Conservation (phyloP, 176 grass and related monocot species). For the Raddia distichophylla region DNA sequence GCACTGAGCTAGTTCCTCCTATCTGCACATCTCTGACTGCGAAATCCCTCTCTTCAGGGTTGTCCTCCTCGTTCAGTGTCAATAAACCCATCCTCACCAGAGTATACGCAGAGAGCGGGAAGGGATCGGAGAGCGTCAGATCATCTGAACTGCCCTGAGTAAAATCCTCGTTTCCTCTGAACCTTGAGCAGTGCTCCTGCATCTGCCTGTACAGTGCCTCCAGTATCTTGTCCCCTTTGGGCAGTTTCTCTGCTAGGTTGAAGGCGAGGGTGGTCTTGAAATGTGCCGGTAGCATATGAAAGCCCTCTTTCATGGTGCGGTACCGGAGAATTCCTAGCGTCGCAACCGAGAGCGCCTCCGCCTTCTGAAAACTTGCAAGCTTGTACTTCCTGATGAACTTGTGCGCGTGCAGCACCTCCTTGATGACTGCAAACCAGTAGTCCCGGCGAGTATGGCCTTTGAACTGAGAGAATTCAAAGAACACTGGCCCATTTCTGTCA, state of each 20-base stretch:
- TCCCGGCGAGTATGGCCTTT: slow-evolving; percentile 80
- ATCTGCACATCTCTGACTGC: slow-evolving; percentile 56
- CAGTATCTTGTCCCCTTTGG: slow-evolving; percentile 93
- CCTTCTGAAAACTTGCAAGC: slow-evolving; percentile 58
- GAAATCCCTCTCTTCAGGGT: slow-evolving; percentile 47
- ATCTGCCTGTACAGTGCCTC: slow-evolving; percentile 71
- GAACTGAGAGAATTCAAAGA: slow-evolving; percentile 88
- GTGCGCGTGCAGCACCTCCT: slow-evolving; percentile 79
- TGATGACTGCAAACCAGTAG: slow-evolving; percentile 93
- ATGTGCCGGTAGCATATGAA: slow-evolving; percentile 70
- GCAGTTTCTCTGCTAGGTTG: slow-evolving; percentile 88
- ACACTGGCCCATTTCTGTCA: slow-evolving; percentile 58
- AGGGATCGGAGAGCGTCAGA: slow-evolving; percentile 42
- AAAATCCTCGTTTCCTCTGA: slow-evolving; percentile 30
- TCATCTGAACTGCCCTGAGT: slow-evolving; percentile 45
- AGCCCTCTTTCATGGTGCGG: slow-evolving; percentile 72
- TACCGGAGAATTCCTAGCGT: slow-evolving; percentile 78
- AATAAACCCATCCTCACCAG: slow-evolving; percentile 71
- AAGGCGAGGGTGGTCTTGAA: slow-evolving; percentile 89
- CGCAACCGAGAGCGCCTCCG: slow-evolving; percentile 66
- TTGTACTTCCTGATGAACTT: slow-evolving; percentile 88
- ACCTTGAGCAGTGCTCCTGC: slow-evolving; percentile 46
- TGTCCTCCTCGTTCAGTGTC: slow-evolving; percentile 48
- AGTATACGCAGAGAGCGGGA: slow-evolving; percentile 63
- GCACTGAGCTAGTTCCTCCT: slow-evolving; percentile 61